Evolutionary conservation across 1,139 yeast species (phyloP), one percentile per base, ranked within the genome.

Genomic region (Magnusiomyces tetraspermus): DNA sequence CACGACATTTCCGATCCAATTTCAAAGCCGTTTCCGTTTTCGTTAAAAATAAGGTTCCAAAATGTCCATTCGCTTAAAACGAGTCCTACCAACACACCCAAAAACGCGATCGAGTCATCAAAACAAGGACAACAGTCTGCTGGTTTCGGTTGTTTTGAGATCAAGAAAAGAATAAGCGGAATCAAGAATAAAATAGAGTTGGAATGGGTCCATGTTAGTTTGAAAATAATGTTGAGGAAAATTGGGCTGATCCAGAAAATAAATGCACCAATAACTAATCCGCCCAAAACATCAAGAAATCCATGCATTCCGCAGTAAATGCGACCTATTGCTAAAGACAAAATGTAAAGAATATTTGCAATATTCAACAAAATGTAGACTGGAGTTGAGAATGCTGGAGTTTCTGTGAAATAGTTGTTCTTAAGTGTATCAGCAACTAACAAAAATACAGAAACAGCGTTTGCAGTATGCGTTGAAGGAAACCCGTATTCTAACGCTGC

Each of bases 221-320:
- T 56, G 55, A 49, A 46, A 47, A 57, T 38, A 41, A 53, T 30
- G 31, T 57, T 46, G 42, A 57, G 46, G 38, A 58, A 60, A 58
- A 63, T 57, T 36, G 52, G 49, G 19, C 48, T 56, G 43, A 50
- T 60, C 24, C 57, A 33, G 36, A 68, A 70, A 10, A 69, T 59
- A 11, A 67, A 46, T 0, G 71, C 53, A 0, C 98, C 98, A 28
- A 88, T 73, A 0, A 76, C 0, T 0, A 80, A 70, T 2, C 98
- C 98, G 11, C 79, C 69, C 1, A 72, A 52, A 3, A 92, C 74
- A 66, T 92, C 98, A 33, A 86, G 70, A 57, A 86, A 79, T 1
- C 98, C 98, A 68, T 92, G 98, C 98, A 92, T 92, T 3, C 98
- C 98, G 67, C 97, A 90, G 69, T 92, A 92, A 6, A 92, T 66